Evolutionary conservation across 352 stramenopile species (phyloP).

Genomic region (Phytophthora cryptogea): DNA sequence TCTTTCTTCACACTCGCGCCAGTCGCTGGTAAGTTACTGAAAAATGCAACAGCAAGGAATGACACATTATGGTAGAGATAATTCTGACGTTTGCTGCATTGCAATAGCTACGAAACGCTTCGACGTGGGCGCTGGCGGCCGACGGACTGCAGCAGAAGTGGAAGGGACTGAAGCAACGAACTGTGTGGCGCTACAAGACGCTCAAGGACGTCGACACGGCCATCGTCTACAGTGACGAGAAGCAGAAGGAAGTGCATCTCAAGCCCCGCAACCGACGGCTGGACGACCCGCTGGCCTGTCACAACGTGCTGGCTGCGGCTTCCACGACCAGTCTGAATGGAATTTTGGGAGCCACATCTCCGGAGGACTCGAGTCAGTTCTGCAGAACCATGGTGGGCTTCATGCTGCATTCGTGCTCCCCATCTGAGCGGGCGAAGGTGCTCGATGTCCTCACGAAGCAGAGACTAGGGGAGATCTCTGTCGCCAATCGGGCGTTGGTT

Average conservation of each 20-base stretch:
- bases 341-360: conserved; percentile 78
- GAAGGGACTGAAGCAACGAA: conserved; percentile 83
- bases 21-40: conserved; percentile 17
- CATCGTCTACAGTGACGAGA: conserved; percentile 77
- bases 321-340: conserved; percentile 74
- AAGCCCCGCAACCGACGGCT: conserved; percentile 55
- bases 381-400: conserved; percentile 86
- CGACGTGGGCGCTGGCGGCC: conserved; percentile 80
- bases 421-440: conserved; percentile 63
- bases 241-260: conserved; percentile 75
- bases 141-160: conserved; percentile 80
- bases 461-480: conserved; percentile 70
- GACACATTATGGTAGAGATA: conserved; percentile 2
- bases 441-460: conserved; percentile 77
- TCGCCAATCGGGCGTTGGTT: conserved; percentile 76
- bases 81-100: conserved; percentile 12
- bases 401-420: conserved; percentile 76
- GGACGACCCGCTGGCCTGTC: conserved; percentile 72
- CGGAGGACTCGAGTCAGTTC: conserved; percentile 73
- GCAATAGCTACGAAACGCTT: conserved; percentile 39
- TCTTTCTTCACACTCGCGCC: neutral
- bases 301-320: conserved; percentile 68
- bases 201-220: conserved; percentile 75
- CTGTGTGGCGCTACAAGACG: conserved; percentile 79
- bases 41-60: conserved; percentile 1